Percentiles rank a stretch among this genome's conserved stretches.
phyloP scores from a whole-genome alignment of 1,284 basidiomycete species.

The Ganoderma boninense region DNA sequence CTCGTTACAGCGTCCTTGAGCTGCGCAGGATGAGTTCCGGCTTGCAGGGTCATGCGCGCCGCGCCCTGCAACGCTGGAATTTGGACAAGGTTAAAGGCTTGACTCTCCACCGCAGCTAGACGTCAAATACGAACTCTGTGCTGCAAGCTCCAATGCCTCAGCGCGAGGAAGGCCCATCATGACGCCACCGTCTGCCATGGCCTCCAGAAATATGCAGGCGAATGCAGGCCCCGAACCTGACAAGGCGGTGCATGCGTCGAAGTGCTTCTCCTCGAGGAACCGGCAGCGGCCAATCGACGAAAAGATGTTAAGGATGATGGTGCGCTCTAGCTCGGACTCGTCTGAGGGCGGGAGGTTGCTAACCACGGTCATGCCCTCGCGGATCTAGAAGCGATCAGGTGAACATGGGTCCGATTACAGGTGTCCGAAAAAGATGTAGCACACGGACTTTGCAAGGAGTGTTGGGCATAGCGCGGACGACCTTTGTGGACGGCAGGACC shows the following conservation, averaged over 20 bases:
- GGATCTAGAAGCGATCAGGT: conserved; percentile 66
- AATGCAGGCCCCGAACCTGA: conserved; percentile 98
- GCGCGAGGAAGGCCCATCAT: conserved; percentile 99
- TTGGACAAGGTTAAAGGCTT: neutral
- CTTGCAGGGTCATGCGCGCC: conserved; percentile 93
- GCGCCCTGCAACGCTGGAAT: conserved; percentile 91
- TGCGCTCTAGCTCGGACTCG: conserved; percentile 65
- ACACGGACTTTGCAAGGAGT: conserved; percentile 90
- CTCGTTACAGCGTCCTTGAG: conserved; percentile 99
- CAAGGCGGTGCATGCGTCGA: conserved; percentile 97
- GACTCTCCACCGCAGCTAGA: neutral
- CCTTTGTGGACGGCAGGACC: conserved; percentile 82
- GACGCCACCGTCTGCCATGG: conserved; percentile 98
- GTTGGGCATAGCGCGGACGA: conserved; percentile 98
- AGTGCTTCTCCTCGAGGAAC: conserved; percentile 96
- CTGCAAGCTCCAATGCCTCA: conserved; percentile 94
- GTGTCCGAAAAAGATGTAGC: neutral
- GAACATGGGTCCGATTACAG: conserved; percentile 1
- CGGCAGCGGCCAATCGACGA: conserved; percentile 94
- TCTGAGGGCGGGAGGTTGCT: conserved; percentile 69
- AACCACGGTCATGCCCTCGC: conserved; percentile 96
- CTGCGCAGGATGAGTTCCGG: conserved; percentile 91
- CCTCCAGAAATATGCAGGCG: conserved; percentile 96
- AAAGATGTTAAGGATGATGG: conserved; percentile 93
- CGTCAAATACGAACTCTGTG: conserved; percentile 79